Conservation (phyloP, 768 basidiomycete species). For the Antrodiella citrinella region DNA sequence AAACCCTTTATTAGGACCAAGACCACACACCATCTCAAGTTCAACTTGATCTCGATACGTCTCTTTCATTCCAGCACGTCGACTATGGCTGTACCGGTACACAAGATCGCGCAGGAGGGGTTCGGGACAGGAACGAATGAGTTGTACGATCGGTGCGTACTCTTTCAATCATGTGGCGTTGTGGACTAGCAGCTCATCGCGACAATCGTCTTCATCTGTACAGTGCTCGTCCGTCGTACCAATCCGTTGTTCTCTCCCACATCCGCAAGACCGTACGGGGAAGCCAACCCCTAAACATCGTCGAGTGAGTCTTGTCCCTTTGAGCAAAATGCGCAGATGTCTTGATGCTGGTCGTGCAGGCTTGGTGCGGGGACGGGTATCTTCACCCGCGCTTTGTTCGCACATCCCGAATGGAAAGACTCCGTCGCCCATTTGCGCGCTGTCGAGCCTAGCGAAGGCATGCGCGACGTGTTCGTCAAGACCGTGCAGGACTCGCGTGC, state of each 20-base stretch:
- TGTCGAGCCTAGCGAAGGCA: slow-evolving; percentile 81
- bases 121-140: slow-evolving; percentile 81
- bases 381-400: slow-evolving; percentile 76
- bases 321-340: too few species aligned
- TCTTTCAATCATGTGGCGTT: slow-evolving; percentile 38
- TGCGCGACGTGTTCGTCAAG: slow-evolving; percentile 65
- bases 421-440: slow-evolving; percentile 51
- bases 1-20: too few species aligned
- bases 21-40: too few species aligned
- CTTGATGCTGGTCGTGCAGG: too few species aligned
- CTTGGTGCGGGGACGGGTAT: slow-evolving; percentile 84
- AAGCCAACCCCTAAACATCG: slow-evolving; percentile 44
- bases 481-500: slow-evolving; percentile 47
- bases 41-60: too few species aligned
- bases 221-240: slow-evolving; percentile 83
- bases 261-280: slow-evolving; percentile 43
- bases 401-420: slow-evolving; percentile 46
- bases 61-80: neutral
- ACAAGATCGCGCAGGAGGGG: slow-evolving; percentile 60
- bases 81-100: slow-evolving; percentile 36
- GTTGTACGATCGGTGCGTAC: slow-evolving; percentile 57
- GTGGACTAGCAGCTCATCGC: too few species aligned
- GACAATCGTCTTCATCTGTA: neutral
- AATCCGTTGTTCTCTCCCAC: slow-evolving; percentile 46
- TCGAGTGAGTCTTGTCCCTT: slow-evolving; percentile 51